These are phyloP conservation scores for Debaryomyces hansenii DNA, from an alignment of 805 yeast species.

Conservation along the genomic window DNA sequence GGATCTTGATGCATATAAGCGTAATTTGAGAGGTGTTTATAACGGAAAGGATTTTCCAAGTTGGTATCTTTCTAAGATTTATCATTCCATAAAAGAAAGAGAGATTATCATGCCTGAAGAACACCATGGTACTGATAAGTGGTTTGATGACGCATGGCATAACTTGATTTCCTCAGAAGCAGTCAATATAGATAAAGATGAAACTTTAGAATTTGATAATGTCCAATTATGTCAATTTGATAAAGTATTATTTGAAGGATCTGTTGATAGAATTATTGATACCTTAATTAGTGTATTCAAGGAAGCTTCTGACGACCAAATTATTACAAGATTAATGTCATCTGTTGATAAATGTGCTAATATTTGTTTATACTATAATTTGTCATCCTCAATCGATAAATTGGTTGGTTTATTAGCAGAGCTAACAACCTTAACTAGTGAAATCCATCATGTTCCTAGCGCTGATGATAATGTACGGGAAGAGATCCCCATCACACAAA, in stretches of 20 bases:
- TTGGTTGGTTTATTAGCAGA: slow-evolving; percentile 67
- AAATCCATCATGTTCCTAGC: slow-evolving; percentile 18
- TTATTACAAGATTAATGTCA: slow-evolving; percentile 82
- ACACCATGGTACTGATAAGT: slow-evolving; percentile 87
- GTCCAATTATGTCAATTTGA: slow-evolving; percentile 59
- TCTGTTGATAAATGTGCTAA: slow-evolving; percentile 83
- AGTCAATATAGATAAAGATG: slow-evolving; percentile 26
- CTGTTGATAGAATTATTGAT: slow-evolving; percentile 64
- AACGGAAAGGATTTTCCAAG: slow-evolving; percentile 75
- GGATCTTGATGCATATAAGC: slow-evolving; percentile 80
- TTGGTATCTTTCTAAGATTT: slow-evolving; percentile 83
- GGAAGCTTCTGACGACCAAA: slow-evolving; percentile 87
- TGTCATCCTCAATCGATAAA: slow-evolving; percentile 58
- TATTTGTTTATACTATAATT: slow-evolving; percentile 65
- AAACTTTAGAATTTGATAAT: slow-evolving; percentile 16
- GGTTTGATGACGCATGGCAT: slow-evolving; percentile 89
- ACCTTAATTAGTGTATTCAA: slow-evolving; percentile 78
- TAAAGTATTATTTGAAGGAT: slow-evolving; percentile 62
- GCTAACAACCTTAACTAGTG: slow-evolving; percentile 63
- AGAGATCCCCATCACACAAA: slow-evolving; percentile 45
- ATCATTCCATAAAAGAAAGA: slow-evolving; percentile 72
- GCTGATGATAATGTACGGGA: slow-evolving; percentile 35
- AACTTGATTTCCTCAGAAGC: slow-evolving; percentile 57
- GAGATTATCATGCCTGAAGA: slow-evolving; percentile 99
- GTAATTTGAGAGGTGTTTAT: slow-evolving; percentile 78